phyloP scores from a whole-genome alignment of 495 filamentous ascomycete genomes.

The Neurospora sp. region DNA sequence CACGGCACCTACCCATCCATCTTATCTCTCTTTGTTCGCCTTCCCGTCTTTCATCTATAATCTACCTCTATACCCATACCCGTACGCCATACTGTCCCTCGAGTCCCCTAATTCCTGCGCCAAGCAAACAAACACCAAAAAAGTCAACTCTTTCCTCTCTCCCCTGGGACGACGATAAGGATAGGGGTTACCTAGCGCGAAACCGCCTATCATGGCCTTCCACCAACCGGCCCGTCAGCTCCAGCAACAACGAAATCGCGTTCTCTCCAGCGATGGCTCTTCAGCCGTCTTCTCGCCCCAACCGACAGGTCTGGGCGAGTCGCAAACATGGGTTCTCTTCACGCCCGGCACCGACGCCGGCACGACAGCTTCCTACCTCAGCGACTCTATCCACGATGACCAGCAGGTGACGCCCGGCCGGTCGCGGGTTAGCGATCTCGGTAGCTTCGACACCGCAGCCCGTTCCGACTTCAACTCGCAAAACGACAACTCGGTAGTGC shows the following conservation, averaged over 20 bases:
- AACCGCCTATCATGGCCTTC: constrained; percentile 61
- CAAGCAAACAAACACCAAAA: neutral
- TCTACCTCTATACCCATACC: neutral
- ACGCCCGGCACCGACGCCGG: constrained; percentile 58
- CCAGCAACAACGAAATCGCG: constrained; percentile 38
- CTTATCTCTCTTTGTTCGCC: neutral
- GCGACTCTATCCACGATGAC: constrained; percentile 56
- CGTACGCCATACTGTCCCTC: neutral
- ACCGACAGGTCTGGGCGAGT: constrained; percentile 45
- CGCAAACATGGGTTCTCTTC: constrained; percentile 95
- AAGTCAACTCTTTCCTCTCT: neutral
- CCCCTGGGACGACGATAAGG: neutral
- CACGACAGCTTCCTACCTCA: constrained; percentile 55
- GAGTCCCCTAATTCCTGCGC: neutral
- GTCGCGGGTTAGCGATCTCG: constrained; percentile 75
- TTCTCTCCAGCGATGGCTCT: constrained; percentile 32
- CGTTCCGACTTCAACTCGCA: constrained; percentile 34
- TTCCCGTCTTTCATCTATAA: neutral
- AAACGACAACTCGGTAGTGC: constrained; percentile 29
- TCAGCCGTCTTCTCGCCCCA: constrained; percentile 32
- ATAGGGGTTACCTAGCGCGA: neutral
- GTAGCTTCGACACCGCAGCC: constrained; percentile 61
- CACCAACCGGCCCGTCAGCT: constrained; percentile 60
- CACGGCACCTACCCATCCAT: neutral
- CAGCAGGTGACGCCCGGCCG: constrained; percentile 58